Percentiles rank a stretch among this genome's conserved stretches.
phyloP scores from a whole-genome alignment of 352 stramenopile genomes.

The Phytophthora brassicae region DNA sequence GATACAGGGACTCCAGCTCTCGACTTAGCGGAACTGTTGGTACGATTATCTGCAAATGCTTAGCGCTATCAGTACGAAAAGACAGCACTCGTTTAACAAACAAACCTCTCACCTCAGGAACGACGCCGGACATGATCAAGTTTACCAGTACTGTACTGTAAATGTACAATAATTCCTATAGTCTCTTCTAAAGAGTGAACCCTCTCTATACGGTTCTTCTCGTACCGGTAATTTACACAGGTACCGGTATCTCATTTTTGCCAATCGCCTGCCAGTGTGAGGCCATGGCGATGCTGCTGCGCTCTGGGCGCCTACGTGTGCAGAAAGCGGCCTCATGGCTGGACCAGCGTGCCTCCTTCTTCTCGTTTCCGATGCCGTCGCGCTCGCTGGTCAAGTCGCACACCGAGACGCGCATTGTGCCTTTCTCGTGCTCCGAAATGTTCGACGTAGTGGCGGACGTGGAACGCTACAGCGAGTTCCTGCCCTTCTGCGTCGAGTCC shows the following conservation, averaged over 20 bases:
- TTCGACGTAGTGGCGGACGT: conserved; percentile 83
- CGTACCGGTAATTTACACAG: background rate
- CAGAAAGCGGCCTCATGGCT: conserved; percentile 1
- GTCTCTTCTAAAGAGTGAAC: background rate
- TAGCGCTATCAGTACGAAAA: background rate
- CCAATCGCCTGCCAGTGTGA: background rate
- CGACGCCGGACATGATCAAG: conserved; percentile 16
- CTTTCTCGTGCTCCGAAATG: conserved; percentile 77
- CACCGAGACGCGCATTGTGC: conserved; percentile 69
- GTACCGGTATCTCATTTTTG: conserved; percentile 4
- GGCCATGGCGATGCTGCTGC: conserved; percentile 31
- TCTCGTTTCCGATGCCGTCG: conserved; percentile 58
- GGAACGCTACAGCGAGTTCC: conserved; percentile 68
- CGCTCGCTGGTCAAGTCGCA: conserved; percentile 69
- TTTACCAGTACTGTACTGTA: too few species aligned
- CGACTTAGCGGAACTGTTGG: conserved; percentile 50
- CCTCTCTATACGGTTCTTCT: background rate
- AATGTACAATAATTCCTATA: too few species aligned
- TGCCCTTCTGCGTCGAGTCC: conserved; percentile 84
- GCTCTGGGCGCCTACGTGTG: conserved; percentile 10
- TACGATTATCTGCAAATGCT: conserved; percentile 43
- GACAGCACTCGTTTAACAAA: background rate
- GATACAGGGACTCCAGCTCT: conserved; percentile 55
- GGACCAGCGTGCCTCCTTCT: conserved; percentile 38
- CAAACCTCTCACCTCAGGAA: conserved; percentile 31